phyloP scores from a whole-genome alignment of 1,284 basidiomycete species.

The Earliella scabrosa region DNA sequence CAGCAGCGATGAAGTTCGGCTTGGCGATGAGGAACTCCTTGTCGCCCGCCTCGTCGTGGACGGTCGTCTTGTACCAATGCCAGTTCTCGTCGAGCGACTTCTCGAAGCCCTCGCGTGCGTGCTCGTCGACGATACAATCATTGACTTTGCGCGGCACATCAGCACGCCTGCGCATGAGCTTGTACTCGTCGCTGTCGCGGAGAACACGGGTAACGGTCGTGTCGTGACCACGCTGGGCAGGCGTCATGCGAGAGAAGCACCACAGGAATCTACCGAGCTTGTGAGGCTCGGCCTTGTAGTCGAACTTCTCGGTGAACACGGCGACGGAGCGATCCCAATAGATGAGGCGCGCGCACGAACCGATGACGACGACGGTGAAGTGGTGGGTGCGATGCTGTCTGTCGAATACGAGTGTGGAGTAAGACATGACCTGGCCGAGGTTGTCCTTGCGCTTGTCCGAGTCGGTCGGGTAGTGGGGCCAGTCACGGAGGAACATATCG shows the following conservation, averaged over 20 bases:
- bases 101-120: background rate
- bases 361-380: slow-evolving; percentile 6
- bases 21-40: background rate
- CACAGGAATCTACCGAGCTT: background rate
- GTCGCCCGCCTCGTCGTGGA: background rate
- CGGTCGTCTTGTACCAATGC: background rate
- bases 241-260: background rate
- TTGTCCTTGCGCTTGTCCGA: background rate
- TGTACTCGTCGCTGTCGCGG: background rate
- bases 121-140: background rate
- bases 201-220: background rate
- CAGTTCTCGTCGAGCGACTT: background rate
- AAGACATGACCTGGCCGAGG: background rate
- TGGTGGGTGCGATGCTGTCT: slow-evolving; percentile 3
- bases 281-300: background rate
- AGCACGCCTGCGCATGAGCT: background rate
- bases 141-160: background rate
- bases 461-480: background rate
- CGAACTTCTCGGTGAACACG: background rate
- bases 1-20: background rate
- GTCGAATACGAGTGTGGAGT: background rate
- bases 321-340: slow-evolving; percentile 1
- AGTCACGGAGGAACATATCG: background rate
- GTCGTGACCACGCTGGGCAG: background rate
- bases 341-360: background rate